Base-by-base conservation (phyloP, 1,139 yeast species). In the Diutina sp. region DNA sequence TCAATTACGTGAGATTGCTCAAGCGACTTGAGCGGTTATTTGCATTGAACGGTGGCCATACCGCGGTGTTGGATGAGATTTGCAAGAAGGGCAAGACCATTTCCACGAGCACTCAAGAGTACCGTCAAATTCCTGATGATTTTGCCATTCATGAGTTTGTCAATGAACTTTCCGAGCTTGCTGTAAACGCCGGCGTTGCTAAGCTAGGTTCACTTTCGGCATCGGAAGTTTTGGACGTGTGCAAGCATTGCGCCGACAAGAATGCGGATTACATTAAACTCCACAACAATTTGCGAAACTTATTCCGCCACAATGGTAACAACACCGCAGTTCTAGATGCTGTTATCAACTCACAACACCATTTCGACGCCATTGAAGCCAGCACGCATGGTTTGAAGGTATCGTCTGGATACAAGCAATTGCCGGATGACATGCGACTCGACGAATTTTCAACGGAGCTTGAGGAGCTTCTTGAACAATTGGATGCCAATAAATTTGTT, bases 101-200 rank as follows among this genome's bases (percentile, higher is more conserved):
- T 7, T 18, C 21, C 12, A n/a, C 8, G 3, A 21, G 25, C 46
- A n/a, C 12, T 6, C 28, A 6, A 8, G 18, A 44, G 18, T 74
- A 73, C 56, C 66, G 58, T 30, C 78, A 73, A 57, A 58, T 74
- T 9, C 79, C 79, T 0, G 76, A 72, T 52, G 69, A 68, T 56
- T 71, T 74, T 60, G 57, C 59, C 14, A 63, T 76, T 52, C 73
- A 74, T 44, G 76, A 76, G 51, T 76, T 64, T 58, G 57, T 63
- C 21, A 60, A 61, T 16, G 79, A 75, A 58, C 66, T 76, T 46
- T 59, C 59, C n/a, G 65, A 66, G 50, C 61, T 75, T 38, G 25
- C 68, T 64, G 56, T 56, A 59, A 6, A 61, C 60, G 16, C 58
- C 72, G 51, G 67, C 66, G 48, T 46, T n/a, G 14, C 32, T 6